These are phyloP conservation scores for Sarocladiaceae sp. DNA, from an alignment of 2,329 filamentous ascomycete species.

Conservation along the genomic window DNA sequence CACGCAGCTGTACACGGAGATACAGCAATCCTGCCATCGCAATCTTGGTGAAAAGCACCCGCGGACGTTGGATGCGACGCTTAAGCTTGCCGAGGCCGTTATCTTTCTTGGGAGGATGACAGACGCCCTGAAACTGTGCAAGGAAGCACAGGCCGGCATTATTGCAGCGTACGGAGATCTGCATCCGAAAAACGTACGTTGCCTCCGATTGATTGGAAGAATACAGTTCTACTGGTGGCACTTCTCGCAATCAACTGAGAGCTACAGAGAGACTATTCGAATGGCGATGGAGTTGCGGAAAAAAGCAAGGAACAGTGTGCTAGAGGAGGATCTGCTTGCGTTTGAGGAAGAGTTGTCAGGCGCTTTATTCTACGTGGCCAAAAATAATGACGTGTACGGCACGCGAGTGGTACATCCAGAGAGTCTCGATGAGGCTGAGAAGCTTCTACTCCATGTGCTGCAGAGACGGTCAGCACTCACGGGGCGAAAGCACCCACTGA, in stretches of 20 bases:
- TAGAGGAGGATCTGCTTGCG: not conserved
- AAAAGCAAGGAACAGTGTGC: not conserved
- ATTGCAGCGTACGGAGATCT: not conserved
- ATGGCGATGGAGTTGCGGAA: not conserved
- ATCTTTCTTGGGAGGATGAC: not conserved
- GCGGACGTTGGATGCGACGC: not conserved
- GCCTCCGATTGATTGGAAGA: not conserved
- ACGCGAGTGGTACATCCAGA: no score
- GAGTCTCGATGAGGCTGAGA: no score
- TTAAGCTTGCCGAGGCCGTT: not conserved
- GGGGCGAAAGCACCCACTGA: not conserved
- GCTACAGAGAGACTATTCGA: no score
- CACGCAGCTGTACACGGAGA: not conserved
- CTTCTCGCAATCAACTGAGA: no score
- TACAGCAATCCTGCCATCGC: not conserved
- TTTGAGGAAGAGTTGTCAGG: not conserved
- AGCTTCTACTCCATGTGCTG: no score
- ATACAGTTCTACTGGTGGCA: not conserved
- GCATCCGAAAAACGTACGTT: not conserved
- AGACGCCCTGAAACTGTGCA: not conserved
- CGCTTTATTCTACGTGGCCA: not conserved
- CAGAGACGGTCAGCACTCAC: no score
- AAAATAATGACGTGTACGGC: not conserved
- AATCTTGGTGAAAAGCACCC: not conserved
- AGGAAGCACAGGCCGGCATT: not conserved